Evolutionary conservation across 2,329 filamentous ascomycete genomes (phyloP).

Genomic region (Penicillium sp.): DNA sequence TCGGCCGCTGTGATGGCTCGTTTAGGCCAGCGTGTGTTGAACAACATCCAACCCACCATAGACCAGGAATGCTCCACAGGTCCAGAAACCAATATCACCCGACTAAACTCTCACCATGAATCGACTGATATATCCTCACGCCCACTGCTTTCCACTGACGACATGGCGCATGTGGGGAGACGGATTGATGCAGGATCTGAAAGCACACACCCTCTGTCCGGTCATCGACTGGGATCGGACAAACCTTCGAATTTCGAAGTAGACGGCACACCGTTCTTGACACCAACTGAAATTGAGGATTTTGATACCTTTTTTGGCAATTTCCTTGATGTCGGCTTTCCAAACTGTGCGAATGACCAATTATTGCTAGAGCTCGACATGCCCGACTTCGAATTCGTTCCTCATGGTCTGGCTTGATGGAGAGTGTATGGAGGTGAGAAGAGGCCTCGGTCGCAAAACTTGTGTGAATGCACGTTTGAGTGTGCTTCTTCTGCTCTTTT

Average conservation of each 20-base stretch:
- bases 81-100: background rate
- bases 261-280: background rate
- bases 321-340: constrained; percentile 12
- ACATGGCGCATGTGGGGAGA: background rate
- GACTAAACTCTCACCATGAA: background rate
- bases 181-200: background rate
- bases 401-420: background rate
- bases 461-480: background rate
- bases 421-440: background rate
- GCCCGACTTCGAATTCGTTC: background rate
- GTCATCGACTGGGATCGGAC: background rate
- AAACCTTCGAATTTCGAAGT: background rate
- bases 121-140: background rate
- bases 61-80: constrained; percentile 3
- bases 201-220: background rate
- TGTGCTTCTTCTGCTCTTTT: background rate
- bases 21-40: constrained; percentile 9
- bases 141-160: background rate
- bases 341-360: constrained; percentile 5
- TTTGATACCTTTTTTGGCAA: constrained; percentile 12
- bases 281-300: background rate
- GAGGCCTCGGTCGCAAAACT: background rate
- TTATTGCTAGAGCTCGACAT: constrained; percentile 4
- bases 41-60: constrained; percentile 6
- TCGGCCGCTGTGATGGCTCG: constrained; percentile 12